A percentile compares a stretch with the other conserved stretches of the same genome.
These are phyloP conservation scores for Blastocystis sp. DNA, from an alignment of 352 stramenopile genomes.

Conservation along the genomic window DNA sequence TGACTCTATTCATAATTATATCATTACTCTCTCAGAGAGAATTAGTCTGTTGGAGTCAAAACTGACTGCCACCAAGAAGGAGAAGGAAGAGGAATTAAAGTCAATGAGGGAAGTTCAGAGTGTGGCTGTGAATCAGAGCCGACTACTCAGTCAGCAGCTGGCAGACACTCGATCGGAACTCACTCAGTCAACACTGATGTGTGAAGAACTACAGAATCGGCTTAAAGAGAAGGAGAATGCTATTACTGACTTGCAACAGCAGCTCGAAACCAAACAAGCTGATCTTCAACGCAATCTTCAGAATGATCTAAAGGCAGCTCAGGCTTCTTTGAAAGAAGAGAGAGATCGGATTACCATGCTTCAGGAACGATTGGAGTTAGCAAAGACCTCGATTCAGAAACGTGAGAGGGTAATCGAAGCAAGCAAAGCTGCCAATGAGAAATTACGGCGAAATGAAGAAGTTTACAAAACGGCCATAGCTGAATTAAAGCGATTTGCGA, in stretches of 20 bases:
- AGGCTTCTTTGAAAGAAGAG: slow-evolving; percentile 12
- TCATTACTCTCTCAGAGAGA: background rate
- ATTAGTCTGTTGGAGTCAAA: background rate
- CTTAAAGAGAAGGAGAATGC: background rate
- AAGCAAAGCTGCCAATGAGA: slow-evolving; percentile 10
- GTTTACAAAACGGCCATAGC: slow-evolving; percentile 44
- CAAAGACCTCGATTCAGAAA: slow-evolving; percentile 15
- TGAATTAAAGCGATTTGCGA: slow-evolving; percentile 15
- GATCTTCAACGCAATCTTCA: background rate
- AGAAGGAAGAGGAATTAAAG: slow-evolving; percentile 39
- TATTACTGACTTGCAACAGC: background rate
- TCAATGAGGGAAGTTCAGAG: background rate
- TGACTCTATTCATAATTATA: background rate
- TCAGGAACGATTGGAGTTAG: background rate
- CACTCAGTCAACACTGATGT: background rate
- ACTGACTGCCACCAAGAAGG: background rate
- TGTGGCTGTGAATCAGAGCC: slow-evolving; percentile 22
- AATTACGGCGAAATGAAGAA: slow-evolving; percentile 33
- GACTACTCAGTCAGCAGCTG: background rate
- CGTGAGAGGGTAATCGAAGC: slow-evolving; percentile 2
- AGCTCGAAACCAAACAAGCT: background rate
- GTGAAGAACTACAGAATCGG: background rate
- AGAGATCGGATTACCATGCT: background rate
- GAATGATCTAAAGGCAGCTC: background rate
- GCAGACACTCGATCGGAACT: background rate